phyloP scores from a whole-genome alignment of 2,329 filamentous ascomycete species.

The Ascochyta lentis region DNA sequence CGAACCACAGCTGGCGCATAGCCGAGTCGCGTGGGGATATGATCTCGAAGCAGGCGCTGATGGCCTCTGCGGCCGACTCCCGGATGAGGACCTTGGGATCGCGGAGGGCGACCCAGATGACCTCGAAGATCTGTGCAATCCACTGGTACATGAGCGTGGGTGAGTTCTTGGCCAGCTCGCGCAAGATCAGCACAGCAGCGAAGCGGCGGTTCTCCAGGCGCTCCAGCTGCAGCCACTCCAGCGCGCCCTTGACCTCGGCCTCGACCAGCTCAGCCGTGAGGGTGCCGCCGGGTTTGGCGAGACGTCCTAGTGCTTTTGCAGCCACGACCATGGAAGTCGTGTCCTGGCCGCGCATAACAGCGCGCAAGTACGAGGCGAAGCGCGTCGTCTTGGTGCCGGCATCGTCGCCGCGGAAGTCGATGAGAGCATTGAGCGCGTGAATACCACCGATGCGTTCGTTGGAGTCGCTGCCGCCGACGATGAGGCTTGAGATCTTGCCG shows the following conservation, averaged over 20 bases:
- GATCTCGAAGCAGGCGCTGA: constrained; percentile 94
- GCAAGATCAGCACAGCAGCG: constrained; percentile 87
- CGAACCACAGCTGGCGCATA: constrained; percentile 87
- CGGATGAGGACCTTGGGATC: constrained; percentile 91
- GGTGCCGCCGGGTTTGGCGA: constrained; percentile 91
- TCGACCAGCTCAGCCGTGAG: constrained; percentile 95
- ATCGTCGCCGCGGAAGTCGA: constrained; percentile 96
- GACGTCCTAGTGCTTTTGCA: constrained; percentile 84
- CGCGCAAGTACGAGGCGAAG: constrained; percentile 89
- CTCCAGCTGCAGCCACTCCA: constrained; percentile 97
- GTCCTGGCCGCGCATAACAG: constrained; percentile 88
- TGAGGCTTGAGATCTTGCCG: constrained; percentile 71
- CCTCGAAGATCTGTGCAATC: constrained; percentile 92
- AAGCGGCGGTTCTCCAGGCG: constrained; percentile 92
- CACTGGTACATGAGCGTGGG: constrained; percentile 96
- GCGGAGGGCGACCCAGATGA: constrained; percentile 92
- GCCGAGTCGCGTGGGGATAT: constrained; percentile 90
- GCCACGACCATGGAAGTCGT: constrained; percentile 89
- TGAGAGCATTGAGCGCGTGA: constrained; percentile 87
- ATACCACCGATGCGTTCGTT: constrained; percentile 91
- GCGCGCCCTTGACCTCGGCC: constrained; percentile 91
- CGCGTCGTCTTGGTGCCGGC: constrained; percentile 91
- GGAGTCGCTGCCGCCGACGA: constrained; percentile 84
- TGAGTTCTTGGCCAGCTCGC: constrained; percentile 89
- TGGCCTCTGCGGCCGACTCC: constrained; percentile 88